A percentile compares a stretch with the other conserved stretches of the same genome.
These are phyloP conservation scores for Chaetomiaceae sp. DNA, from an alignment of 2,329 filamentous ascomycete genomes.

Conservation along the genomic window DNA sequence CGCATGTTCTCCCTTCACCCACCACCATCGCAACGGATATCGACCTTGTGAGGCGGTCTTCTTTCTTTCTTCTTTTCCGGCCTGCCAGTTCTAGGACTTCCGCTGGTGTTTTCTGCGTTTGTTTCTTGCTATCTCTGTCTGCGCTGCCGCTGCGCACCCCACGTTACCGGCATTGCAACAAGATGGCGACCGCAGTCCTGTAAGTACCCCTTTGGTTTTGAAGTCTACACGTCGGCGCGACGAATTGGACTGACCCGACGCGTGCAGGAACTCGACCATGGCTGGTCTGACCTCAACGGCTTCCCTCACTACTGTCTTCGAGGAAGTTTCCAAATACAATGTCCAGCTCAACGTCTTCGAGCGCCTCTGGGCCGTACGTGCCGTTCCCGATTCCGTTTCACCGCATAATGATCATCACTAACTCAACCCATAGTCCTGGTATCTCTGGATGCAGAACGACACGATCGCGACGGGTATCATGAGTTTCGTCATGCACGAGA, in stretches of 20 bases:
- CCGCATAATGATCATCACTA: constrained; percentile 15
- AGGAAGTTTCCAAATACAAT: constrained; percentile 68
- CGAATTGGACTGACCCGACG: constrained; percentile 10
- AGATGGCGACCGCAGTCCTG: constrained; percentile 33
- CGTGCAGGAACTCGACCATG: constrained; percentile 45
- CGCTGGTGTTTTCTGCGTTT: constrained; percentile 1
- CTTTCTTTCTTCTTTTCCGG: constrained; percentile 6
- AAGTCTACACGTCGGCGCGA: neutral
- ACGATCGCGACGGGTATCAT: constrained; percentile 93
- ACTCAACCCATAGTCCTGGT: constrained; percentile 62
- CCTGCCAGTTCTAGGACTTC: neutral
- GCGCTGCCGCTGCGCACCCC: neutral
- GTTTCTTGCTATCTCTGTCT: constrained; percentile 6
- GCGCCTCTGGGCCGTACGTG: constrained; percentile 75
- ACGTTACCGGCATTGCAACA: constrained; percentile 16
- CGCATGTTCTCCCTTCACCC: constrained; percentile 13
- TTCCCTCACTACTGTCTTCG: constrained; percentile 55
- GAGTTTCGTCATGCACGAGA: constrained; percentile 93
- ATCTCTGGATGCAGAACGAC: constrained; percentile 97
- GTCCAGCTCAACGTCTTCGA: constrained; percentile 82
- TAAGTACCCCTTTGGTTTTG: constrained; percentile 9
- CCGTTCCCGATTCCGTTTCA: constrained; percentile 11
- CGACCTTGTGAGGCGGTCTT: constrained; percentile 13
- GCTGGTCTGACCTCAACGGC: constrained; percentile 42
- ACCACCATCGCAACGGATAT: constrained; percentile 17